Conservation (phyloP, 1,284 basidiomycete species). For the Apiotrichum veenhuisii region DNA sequence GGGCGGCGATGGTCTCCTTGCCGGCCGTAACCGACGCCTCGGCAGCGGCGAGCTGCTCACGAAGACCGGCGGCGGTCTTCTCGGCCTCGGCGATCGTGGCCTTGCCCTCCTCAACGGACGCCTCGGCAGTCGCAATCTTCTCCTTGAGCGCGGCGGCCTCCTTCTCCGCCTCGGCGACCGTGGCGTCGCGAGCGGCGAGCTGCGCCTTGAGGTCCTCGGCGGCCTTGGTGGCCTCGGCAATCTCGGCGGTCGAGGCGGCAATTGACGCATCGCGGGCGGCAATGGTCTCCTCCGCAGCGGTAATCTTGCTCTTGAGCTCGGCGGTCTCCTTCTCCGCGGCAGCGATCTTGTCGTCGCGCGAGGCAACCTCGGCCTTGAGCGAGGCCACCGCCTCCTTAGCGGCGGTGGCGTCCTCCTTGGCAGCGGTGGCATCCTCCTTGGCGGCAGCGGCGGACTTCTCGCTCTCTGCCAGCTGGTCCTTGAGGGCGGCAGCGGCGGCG, state of each 20-base stretch:
- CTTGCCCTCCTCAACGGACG: not conserved
- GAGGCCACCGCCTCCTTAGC: not conserved
- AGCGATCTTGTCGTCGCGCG: not conserved
- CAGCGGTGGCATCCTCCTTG: not conserved
- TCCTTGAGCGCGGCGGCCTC: not conserved
- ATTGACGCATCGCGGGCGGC: not conserved
- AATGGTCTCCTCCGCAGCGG: not conserved
- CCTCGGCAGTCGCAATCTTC: not conserved
- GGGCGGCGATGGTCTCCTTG: not conserved
- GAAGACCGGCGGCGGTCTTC: constrained; percentile 15
- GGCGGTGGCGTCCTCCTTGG: not conserved
- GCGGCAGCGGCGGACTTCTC: not conserved
- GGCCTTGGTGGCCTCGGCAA: not conserved
- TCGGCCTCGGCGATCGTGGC: not conserved
- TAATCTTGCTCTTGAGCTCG: not conserved
- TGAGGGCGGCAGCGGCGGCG: not conserved
- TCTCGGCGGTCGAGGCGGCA: not conserved
- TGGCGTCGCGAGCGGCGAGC: not conserved
- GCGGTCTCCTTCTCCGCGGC: not conserved
- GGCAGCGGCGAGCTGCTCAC: constrained; percentile 3
- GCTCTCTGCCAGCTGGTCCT: not conserved
- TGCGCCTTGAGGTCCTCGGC: not conserved
- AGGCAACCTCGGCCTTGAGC: constrained; percentile 17
- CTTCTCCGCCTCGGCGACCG: not conserved
- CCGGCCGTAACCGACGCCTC: not conserved